A percentile compares a stretch with the other conserved stretches of the same genome.
Conservation (phyloP, 495 filamentous ascomycete species). For the Aspergillus incahuasiensis region DNA sequence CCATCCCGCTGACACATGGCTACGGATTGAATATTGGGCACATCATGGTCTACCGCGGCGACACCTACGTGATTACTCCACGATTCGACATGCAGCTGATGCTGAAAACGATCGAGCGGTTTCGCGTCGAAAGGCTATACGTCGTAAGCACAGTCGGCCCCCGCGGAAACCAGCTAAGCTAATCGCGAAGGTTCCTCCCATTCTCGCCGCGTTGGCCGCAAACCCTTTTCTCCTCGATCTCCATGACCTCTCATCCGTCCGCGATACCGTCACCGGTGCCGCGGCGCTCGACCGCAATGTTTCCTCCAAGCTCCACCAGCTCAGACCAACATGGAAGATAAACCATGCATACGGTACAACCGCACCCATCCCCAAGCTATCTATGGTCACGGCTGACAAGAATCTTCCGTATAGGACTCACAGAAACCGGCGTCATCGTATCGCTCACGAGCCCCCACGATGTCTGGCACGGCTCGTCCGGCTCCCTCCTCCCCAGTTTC, state of each 20-base stretch:
- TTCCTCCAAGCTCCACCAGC: conserved; percentile 1
- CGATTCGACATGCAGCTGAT: conserved; percentile 13
- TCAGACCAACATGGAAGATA: conserved; percentile 5
- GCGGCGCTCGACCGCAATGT: conserved; percentile 3
- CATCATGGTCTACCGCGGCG: conserved; percentile 9
- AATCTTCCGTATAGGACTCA: not conserved
- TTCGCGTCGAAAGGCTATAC: conserved; percentile 10
- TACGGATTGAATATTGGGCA: conserved; percentile 8
- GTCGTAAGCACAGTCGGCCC: not conserved
- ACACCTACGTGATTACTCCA: conserved; percentile 6
- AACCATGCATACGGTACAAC: conserved; percentile 9
- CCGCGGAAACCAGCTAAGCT: not conserved
- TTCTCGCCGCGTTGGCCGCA: conserved; percentile 7
- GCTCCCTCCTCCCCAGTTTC: conserved; percentile 4
- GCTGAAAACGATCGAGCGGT: conserved; percentile 5
- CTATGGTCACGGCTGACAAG: not conserved
- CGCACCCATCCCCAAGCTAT: not conserved
- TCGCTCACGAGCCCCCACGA: conserved; percentile 5
- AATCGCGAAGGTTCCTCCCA: conserved; percentile 8
- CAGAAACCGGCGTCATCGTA: conserved; percentile 10
- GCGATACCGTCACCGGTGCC: conserved; percentile 8
- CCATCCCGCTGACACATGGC: conserved; percentile 11
- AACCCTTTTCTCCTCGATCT: conserved; percentile 10
- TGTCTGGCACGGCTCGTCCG: conserved; percentile 10
- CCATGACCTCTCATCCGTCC: conserved; percentile 10